Base-by-base conservation (phyloP, 2,329 filamentous ascomycete genomes). In the Hypoxylon sp. region DNA sequence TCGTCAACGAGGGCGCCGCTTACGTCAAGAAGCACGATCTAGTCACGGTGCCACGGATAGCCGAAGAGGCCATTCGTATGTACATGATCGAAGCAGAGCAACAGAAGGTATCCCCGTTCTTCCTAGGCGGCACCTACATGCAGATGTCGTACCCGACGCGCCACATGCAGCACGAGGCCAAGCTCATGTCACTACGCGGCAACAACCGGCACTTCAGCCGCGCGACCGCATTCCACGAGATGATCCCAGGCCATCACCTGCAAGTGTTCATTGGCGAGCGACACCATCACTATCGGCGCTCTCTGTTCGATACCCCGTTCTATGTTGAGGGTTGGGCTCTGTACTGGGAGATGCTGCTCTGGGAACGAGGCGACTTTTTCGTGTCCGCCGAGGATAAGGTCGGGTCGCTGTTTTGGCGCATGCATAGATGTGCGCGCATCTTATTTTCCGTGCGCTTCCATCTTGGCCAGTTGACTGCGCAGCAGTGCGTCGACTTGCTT, bases 261-360 rank as follows among this genome's bases (percentile, higher is more conserved):
- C 86, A 88, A 71, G 74, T 82, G 14, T 82, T 83, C 73, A 79
- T 84, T 70, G 81, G 80, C 14, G 74, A 77, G 12, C 80, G 86
- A 5, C 73, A 81, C 62, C 80, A 79, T 16, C 79, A 81, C 2
- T 84, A 88, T 72, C 81, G 86, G 4, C 73, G 74, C 8, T 33
- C 52, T 18, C 70, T 87, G 5, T 88, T 88, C 73, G 74, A 78
- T 28, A 88, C 86, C 0, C 84, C 85, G 0, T 88, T 89, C 70
- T 87, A 81, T 76, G 81, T 86, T 36, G 87, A 89, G 73, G 86
- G 86, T 16, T 88, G 86, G 85, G 83, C 86, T 8, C 80, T 87
- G 68, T 89, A 89, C 72, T 88, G 86, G 86, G 87, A 89, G 75
- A 78, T 87, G 69, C 72, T 87, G 16, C 78, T 89, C 14, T 89